Base-by-base conservation (phyloP, 768 basidiomycete genomes). In the Rhodotorula diobovata region DNA sequence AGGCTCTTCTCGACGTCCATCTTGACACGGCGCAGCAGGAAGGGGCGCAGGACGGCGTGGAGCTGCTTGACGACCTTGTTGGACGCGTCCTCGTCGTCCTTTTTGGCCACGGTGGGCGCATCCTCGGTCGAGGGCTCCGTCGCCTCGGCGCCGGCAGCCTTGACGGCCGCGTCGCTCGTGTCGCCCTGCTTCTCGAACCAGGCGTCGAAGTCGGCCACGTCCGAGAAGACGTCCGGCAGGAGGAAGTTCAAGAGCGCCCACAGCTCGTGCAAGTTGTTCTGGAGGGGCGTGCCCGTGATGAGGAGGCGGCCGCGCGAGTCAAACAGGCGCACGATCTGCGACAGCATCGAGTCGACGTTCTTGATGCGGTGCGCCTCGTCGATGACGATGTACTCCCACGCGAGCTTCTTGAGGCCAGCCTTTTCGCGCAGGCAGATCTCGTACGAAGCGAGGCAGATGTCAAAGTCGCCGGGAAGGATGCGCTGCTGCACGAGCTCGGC, bases 331-430 rank as follows among this genome's bases (percentile, higher is more conserved):
- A 98, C 92, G 77, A 99, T 97, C 81, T 96, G 92, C 25, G 89
- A 88, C 25, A 99, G 85, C 77, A 98, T 89, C 21, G 92, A 95
- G 80, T 97, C 92, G 76, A 95, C 93, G 79, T 98, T 98, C 83
- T 98, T 98, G 85, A 99, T 99, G 34, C 96, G 89, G 79, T 99
- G 95, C 1, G 95, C 95, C 82, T 99, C 95, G 81, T 99, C 95
- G 78, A 99, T 98, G 74, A 90, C 87, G 80, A 97, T 97, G 81
- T 98, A 98, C 80, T 95, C 91, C 83, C 97, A 98, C 0, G 89
- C 89, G 80, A 97, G 91, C 80, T 95, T 95, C 81, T 91, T 92
- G 72, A 98, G 84, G 0, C 89, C 85, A n/a, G 87, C 84, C 81
- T 93, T 93, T 80, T 99, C 96, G 75, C 95, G 91, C 73, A 98